phyloP scores from a whole-genome alignment of 2,329 filamentous ascomycete genomes.

The Sodiomyces alkalinus region DNA sequence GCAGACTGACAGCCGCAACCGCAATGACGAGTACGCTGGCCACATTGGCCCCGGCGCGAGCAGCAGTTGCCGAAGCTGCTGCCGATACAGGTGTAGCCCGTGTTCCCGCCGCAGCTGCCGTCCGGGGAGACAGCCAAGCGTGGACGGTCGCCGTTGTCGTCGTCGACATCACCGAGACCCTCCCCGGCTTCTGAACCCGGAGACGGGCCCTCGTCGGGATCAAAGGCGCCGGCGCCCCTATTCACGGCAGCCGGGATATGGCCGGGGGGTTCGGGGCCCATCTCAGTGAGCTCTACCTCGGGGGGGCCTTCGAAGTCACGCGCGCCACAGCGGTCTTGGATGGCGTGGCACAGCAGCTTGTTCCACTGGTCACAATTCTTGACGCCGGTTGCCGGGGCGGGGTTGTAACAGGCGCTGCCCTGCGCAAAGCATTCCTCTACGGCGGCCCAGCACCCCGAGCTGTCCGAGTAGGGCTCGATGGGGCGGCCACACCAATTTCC shows the following conservation, averaged over 20 bases:
- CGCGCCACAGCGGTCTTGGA: constrained; percentile 27
- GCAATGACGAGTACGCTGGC: constrained; percentile 19
- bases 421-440: constrained; percentile 43
- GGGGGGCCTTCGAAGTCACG: constrained; percentile 32
- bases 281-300: constrained; percentile 20
- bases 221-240: background rate
- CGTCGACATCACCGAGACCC: background rate
- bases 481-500: constrained; percentile 59
- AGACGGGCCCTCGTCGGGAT: background rate
- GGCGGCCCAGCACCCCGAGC: constrained; percentile 44
- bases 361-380: constrained; percentile 47
- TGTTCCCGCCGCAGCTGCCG: constrained; percentile 23
- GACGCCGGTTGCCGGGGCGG: constrained; percentile 42
- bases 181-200: background rate
- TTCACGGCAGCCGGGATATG: constrained; percentile 16
- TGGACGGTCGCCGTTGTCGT: background rate
- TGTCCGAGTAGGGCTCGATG: constrained; percentile 37
- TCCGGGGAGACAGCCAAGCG: constrained; percentile 21
- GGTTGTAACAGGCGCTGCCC: constrained; percentile 40
- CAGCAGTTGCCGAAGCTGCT: constrained; percentile 27
- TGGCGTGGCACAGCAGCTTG: constrained; percentile 35
- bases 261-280: constrained; percentile 15
- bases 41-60: constrained; percentile 23
- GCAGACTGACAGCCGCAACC: constrained; percentile 18
- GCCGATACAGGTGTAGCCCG: constrained; percentile 24